Conservation (phyloP, 2,329 filamentous ascomycete species). For the Diaporthe citrichinensis region DNA sequence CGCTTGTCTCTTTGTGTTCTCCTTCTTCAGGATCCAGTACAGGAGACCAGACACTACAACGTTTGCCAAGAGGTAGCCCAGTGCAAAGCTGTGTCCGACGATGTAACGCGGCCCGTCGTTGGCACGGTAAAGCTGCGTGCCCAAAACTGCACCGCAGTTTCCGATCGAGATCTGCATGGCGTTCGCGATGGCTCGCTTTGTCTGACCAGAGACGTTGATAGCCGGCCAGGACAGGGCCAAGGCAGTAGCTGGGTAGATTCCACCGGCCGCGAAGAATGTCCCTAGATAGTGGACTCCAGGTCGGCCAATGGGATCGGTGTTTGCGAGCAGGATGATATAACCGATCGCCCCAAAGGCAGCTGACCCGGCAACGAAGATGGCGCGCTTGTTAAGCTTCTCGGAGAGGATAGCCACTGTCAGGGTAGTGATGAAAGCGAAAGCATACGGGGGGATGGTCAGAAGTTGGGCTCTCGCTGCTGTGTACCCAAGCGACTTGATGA, state of each 20-base stretch:
- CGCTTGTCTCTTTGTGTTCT: conserved; percentile 68
- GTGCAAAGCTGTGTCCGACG: conserved; percentile 76
- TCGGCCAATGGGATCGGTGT: conserved; percentile 58
- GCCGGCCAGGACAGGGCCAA: conserved; percentile 78
- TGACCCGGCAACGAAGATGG: conserved; percentile 74
- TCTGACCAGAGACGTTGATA: conserved; percentile 79
- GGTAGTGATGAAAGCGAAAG: conserved; percentile 72
- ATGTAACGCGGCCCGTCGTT: conserved; percentile 73
- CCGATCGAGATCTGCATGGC: conserved; percentile 81
- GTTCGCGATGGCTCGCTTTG: conserved; percentile 77
- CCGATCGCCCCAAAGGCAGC: conserved; percentile 71
- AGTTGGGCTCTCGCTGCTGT: conserved; percentile 68
- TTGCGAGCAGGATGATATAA: conserved; percentile 72
- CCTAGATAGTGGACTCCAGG: conserved; percentile 73
- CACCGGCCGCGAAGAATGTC: conserved; percentile 74
- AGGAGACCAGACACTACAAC: conserved; percentile 66
- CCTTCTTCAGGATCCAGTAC: conserved; percentile 67
- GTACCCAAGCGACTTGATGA: conserved; percentile 69
- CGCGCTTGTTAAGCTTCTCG: conserved; percentile 69
- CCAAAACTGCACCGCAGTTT: conserved; percentile 77
- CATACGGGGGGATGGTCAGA: conserved; percentile 75
- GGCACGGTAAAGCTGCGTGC: conserved; percentile 77
- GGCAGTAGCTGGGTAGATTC: conserved; percentile 76
- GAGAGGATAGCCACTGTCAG: conserved; percentile 71
- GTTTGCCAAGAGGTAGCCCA: conserved; percentile 75